Evolutionary conservation across 257 asterid genomes (phyloP).

Genomic region (Ocimum tenuiflorum): DNA sequence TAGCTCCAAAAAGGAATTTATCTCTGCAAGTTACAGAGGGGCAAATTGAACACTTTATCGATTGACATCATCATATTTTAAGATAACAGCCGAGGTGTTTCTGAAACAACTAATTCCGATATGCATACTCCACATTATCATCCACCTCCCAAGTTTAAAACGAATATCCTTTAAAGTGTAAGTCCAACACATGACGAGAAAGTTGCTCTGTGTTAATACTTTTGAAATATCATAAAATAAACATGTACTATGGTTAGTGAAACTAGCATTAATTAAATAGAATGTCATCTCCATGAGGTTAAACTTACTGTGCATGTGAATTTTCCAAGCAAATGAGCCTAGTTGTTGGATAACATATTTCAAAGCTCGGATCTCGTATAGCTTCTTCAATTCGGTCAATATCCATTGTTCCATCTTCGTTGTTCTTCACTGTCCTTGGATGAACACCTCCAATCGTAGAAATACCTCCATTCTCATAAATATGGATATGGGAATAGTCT

Average conservation of each 20-base stretch:
- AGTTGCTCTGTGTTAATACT: background rate
- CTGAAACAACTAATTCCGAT: background rate
- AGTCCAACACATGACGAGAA: slow-evolving; percentile 1
- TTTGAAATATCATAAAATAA: background rate
- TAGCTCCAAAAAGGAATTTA: background rate
- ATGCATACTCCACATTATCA: too few relatives aligned
- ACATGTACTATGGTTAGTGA: too few relatives aligned
- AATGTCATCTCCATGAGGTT: background rate
- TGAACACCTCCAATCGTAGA: slow-evolving; percentile 97
- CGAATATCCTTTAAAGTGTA: background rate
- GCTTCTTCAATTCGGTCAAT: slow-evolving; percentile 72
- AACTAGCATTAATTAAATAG: too few relatives aligned
- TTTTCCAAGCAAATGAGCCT: slow-evolving; percentile 97
- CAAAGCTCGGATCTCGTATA: slow-evolving; percentile 74
- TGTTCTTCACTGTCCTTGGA: slow-evolving; percentile 81
- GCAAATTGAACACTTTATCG: too few relatives aligned
- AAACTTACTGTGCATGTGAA: slow-evolving; percentile 88
- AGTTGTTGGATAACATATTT: slow-evolving; percentile 76
- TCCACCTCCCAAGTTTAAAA: background rate
- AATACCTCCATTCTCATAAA: slow-evolving; percentile 96
- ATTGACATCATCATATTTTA: too few relatives aligned
- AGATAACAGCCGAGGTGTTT: too few relatives aligned
- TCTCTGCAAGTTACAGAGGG: background rate
- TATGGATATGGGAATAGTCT: slow-evolving; percentile 75
- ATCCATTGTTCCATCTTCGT: slow-evolving; percentile 95